These are phyloP conservation scores for Gilbertella persicaria DNA, from an alignment of 371 early-diverging fungal species.

Conservation along the genomic window DNA sequence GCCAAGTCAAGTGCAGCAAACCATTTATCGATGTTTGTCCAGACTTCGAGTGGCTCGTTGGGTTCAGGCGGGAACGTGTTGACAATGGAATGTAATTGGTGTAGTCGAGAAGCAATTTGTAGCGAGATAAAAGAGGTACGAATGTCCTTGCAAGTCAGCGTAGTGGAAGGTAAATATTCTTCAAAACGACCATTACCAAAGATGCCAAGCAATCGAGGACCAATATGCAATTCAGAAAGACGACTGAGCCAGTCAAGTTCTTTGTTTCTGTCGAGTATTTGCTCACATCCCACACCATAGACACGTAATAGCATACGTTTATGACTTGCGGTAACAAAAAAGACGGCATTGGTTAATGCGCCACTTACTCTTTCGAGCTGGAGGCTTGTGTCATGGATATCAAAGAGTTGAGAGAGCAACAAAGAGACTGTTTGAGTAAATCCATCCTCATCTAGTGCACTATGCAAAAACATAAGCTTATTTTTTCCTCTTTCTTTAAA, in stretches of 20 bases:
- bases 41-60: constrained; percentile 48
- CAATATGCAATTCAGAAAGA: constrained; percentile 70
- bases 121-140: constrained; percentile 61
- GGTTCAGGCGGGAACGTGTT: constrained; percentile 61
- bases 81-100: constrained; percentile 74
- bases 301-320: constrained; percentile 69
- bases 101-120: constrained; percentile 77
- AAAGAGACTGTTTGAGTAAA: constrained; percentile 22
- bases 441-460: constrained; percentile 32
- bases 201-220: constrained; percentile 79
- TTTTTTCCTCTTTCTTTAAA: background rate
- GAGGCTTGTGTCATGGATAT: constrained; percentile 32
- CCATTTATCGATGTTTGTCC: constrained; percentile 75
- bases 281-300: constrained; percentile 80
- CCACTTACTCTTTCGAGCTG: constrained; percentile 70
- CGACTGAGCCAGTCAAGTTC: constrained; percentile 81
- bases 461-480: constrained; percentile 1
- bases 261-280: constrained; percentile 72
- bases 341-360: constrained; percentile 89
- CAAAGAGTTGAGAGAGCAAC: constrained; percentile 20
- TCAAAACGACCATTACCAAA: constrained; percentile 91
- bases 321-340: constrained; percentile 56
- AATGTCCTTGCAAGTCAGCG: constrained; percentile 71
- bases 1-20: constrained; percentile 7
- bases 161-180: constrained; percentile 78